phyloP scores from a whole-genome alignment of 1,284 basidiomycete genomes.

The Ustilago tritici region DNA sequence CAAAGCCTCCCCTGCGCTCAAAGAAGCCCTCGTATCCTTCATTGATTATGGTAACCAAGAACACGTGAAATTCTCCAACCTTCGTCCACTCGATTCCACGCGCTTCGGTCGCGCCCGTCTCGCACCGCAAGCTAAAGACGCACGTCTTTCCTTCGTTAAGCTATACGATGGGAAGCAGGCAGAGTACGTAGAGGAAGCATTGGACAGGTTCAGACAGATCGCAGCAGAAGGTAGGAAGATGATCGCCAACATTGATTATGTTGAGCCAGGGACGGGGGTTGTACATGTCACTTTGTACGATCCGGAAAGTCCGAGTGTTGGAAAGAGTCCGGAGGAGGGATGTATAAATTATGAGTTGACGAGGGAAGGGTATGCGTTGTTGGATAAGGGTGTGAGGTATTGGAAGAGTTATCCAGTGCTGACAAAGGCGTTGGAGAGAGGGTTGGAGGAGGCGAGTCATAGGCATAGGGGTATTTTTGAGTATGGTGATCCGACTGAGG shows the following conservation, averaged over 20 bases:
- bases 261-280: conserved; percentile 42
- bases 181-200: conserved; percentile 61
- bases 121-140: conserved; percentile 52
- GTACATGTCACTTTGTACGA: conserved; percentile 61
- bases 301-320: conserved; percentile 48
- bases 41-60: conserved; percentile 65
- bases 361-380: conserved; percentile 55
- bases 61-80: conserved; percentile 45
- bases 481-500: conserved; percentile 59
- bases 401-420: conserved; percentile 51
- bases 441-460: conserved; percentile 49
- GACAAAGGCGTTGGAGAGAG: conserved; percentile 42
- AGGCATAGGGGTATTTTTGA: conserved; percentile 58
- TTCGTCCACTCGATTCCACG: conserved; percentile 55
- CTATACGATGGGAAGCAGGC: conserved; percentile 56
- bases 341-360: conserved; percentile 60
- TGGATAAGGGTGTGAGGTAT: conserved; percentile 56
- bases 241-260: conserved; percentile 64
- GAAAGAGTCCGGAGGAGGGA: conserved; percentile 43
- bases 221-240: conserved; percentile 60
- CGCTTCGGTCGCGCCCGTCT: conserved; percentile 54
- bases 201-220: conserved; percentile 56
- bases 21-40: conserved; percentile 51
- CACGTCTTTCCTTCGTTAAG: conserved; percentile 57
- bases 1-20: conserved; percentile 42